Percentiles rank a stretch among this genome's conserved stretches.
These are phyloP conservation scores for Penicillium expansum DNA, from an alignment of 2,329 filamentous ascomycete genomes.

Conservation along the genomic window DNA sequence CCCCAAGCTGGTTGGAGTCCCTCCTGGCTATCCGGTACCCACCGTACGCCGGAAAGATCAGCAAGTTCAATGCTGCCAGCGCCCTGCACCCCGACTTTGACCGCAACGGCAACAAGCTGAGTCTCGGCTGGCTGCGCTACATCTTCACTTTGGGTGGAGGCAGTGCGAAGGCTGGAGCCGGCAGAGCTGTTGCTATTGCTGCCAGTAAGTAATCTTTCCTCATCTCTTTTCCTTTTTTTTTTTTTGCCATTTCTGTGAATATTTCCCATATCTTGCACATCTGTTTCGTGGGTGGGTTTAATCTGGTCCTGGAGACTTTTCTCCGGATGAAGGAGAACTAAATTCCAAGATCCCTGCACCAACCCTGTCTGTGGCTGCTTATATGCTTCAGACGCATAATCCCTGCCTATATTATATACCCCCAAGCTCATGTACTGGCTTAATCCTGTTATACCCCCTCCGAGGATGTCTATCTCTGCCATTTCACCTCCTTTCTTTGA, in stretches of 20 bases:
- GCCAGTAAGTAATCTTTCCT: slow-evolving; percentile 37
- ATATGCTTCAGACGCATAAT: background rate
- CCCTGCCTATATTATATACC: slow-evolving; percentile 13
- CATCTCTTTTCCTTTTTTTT: background rate
- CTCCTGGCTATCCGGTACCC: slow-evolving; percentile 59
- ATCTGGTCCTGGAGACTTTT: slow-evolving; percentile 4
- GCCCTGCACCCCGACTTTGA: slow-evolving; percentile 60
- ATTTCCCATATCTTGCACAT: background rate
- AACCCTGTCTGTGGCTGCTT: background rate
- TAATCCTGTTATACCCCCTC: background rate
- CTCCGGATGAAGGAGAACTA: slow-evolving; percentile 13
- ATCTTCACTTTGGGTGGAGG: slow-evolving; percentile 44
- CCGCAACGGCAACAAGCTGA: slow-evolving; percentile 50
- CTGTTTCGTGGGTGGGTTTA: slow-evolving; percentile 2
- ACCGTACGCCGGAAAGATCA: slow-evolving; percentile 57
- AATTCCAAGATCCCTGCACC: background rate
- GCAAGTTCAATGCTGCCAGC: slow-evolving; percentile 51
- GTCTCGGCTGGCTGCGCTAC: slow-evolving; percentile 40
- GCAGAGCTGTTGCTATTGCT: slow-evolving; percentile 37
- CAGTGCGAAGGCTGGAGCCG: slow-evolving; percentile 36
- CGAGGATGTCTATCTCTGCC: background rate
- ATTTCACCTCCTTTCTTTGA: background rate
- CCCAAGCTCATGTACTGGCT: slow-evolving; percentile 3
- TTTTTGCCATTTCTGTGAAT: background rate
- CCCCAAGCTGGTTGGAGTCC: slow-evolving; percentile 60